Evolutionary conservation across 768 basidiomycete species (phyloP), one percentile per base, ranked within the genome.

Genomic region (Phaffia tasmanica): DNA sequence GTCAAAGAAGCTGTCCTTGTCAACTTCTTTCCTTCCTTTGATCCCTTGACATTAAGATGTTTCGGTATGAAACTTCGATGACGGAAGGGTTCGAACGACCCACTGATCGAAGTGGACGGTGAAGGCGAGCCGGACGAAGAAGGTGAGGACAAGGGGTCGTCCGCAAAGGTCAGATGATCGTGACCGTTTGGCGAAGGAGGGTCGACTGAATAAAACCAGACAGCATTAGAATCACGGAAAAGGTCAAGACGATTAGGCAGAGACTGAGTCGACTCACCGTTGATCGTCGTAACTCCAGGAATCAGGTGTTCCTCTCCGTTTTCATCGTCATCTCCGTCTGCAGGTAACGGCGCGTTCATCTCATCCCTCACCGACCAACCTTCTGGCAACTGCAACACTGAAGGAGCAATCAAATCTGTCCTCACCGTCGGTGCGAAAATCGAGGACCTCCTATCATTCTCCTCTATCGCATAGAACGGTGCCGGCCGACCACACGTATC

Each of bases 401-500:
- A 57, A 23, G 56, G 25, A n/a, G 27, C 21, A 18, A 16, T 27
- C 53, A n/a, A n/a, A 54, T 27, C 16, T 5, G n/a, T 54, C 16
- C 53, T n/a, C n/a, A 27, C 53, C 16, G n/a, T 27, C 53, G n/a
- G n/a, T 54, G n/a, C 53, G 16, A n/a, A n/a, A 18, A n/a, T 27
- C 53, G 53, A n/a, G n/a, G n/a, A 54, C 16, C 27, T 54, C 53
- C 53, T 4, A 54, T 54, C 53, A 16, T 4, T 27, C 16, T 54
- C 27, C 27, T n/a, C 53, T 18, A n/a, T 27, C 16, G 53, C 48
- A 18, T 57, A 47, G 3, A 27, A 19, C 9, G 50, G 15, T 15
- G 72, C 72, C 46, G 71, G 77, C 73, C 71, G 70, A 32, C 78
- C 77, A 42, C 75, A 74, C 29, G 76, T 65, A 65, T 85, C 85